Percentiles rank a stretch among this genome's conserved stretches.
Evolutionary conservation across 164 flowering plant genomes (phyloP).

Genomic region (grape (Vitis vinifera)): ASM3070453v1 NC_081805.1:12179501-12180000

Average conservation of each 20-base stretch:
- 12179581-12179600: slow-evolving; percentile 81
- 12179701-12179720: background rate
- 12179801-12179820: too few species aligned
- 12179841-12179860: too few species aligned
- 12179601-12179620: slow-evolving; percentile 64
- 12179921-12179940: background rate
- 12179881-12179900: too few species aligned
- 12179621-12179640: background rate
- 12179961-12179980: background rate
- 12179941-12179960: background rate
- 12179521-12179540: slow-evolving; percentile 64
- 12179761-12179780: too few species aligned
- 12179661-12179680: background rate
- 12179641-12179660: background rate
- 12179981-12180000: too few species aligned
- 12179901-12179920: too few species aligned
- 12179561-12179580: slow-evolving; percentile 73
- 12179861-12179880: too few species aligned
- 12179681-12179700: background rate
- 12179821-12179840: too few species aligned
- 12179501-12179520: slow-evolving; percentile 97
- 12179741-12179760: too few species aligned
- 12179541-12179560: slow-evolving; percentile 55
- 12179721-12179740: too few species aligned
- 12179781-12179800: too few species aligned